phyloP scores from a whole-genome alignment of 331 rosid species.

The Cydonia oblonga region DNA sequence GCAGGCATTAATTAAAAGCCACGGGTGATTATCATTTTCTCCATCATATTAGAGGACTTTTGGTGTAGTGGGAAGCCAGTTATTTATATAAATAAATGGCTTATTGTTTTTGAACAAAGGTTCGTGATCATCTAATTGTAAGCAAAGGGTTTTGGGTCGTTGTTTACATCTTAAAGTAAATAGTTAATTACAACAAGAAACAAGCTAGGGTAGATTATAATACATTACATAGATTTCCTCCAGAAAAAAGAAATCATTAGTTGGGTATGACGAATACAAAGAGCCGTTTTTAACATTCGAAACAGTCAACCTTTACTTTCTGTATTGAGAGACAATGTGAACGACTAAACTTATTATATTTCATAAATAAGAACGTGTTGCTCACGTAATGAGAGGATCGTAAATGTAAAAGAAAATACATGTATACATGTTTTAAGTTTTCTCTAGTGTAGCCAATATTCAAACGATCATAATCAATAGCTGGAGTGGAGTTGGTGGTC shows the following conservation, averaged over 20 bases:
- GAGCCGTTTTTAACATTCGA: no score
- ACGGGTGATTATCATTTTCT: neutral
- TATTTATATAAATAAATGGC: neutral
- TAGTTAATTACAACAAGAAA: neutral
- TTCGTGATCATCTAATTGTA: no score
- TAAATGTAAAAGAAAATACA: neutral
- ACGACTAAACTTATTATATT: no score
- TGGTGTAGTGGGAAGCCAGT: constrained; percentile 7
- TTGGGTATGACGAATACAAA: no score
- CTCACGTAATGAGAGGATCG: neutral
- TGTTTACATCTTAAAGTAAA: neutral
- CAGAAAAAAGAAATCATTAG: no score
- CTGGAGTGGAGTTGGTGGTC: no score
- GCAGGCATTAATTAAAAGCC: neutral
- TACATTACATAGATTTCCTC: neutral
- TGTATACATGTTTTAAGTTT: no score
- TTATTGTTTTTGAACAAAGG: neutral
- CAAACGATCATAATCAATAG: no score
- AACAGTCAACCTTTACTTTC: no score
- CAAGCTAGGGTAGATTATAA: neutral
- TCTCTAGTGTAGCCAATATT: no score
- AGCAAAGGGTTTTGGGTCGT: neutral
- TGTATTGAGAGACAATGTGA: no score
- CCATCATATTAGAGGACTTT: neutral
- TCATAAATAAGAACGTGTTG: no score